Base-by-base conservation (phyloP, 331 rosid genomes). In the Stylosanthes scabra region DNA sequence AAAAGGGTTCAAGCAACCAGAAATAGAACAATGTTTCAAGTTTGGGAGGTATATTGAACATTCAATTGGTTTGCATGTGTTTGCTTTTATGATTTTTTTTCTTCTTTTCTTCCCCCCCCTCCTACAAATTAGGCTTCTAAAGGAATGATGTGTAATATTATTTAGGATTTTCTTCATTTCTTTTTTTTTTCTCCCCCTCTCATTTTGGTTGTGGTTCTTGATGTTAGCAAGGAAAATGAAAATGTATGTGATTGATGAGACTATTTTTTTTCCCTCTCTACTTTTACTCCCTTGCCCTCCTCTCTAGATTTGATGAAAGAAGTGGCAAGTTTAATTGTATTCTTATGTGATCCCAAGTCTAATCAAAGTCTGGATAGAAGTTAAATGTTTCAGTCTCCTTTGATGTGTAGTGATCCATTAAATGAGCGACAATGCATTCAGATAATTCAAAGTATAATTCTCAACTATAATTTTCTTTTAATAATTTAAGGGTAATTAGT, bases 1-100 rank as follows among this genome's bases (percentile, higher is more conserved):
- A 94, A 84, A 95, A 87, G 85, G 60, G 90, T 80, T 13, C 78
- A 41, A 84, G 81, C 88, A 90, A 80, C 82, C 93, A 78, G 60
- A 95, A 90, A 80, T 91, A 90, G 89, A 68, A 59, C 50, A 70
- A 63, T 27, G 62, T 61, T 61, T 74, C 74, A 83, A 74, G 20
- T 27, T 14, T 80, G 57, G 64, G 76, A 71, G 72, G 58, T 71
- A 68, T 70, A 27, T 80, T 80, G 72, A 71, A 72, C 81, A 80
- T 84, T 73, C 72, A 72, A 54, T 71, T 76, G 83, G 83, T 73
- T 72, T 76, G 77, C 66, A 41, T 14, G 55, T 68, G 83, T 84
- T 80, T 84, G 82, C 9, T 59, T 77, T 80, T 77, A 59, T 80
- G 78, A 56, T 57, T 80, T 67, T 78, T 75, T 47, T 65, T n/a